Evolutionary conservation across 2,329 filamentous ascomycete species (phyloP), one percentile per base, ranked within the genome.

Genomic region (Cladophialophora immunda): DNA sequence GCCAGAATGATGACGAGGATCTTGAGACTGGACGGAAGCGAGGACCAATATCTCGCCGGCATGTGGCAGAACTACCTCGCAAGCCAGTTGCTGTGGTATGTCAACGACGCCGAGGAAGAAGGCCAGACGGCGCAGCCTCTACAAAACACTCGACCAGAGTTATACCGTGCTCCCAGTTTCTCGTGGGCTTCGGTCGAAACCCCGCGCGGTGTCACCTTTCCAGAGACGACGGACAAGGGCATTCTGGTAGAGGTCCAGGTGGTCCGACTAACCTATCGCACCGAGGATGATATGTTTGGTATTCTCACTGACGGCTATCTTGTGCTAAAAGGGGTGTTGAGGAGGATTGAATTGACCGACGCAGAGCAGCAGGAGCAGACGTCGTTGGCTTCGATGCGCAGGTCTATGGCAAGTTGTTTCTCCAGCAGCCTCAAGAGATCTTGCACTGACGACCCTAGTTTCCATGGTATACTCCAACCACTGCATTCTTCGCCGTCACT

Each of bases 131-230:
- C 29, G 32, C 38, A 52, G 22, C 64, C 64, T 2, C 41, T 58
- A 8, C 38, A 54, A 25, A 61, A 60, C 61, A 64, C 61, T 15
- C 22, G 61, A 15, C 65, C 65, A 17, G 45, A 27, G 29, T 17
- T 25, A 8, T 68, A 67, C 27, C 53, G 64, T 30, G 66, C 66
- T 13, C 66, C 66, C 17, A 30, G n/a, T 2, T 67, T 36, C 13
- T 63, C 53, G 7, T 68, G 66, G 66, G 66, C 64, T 9, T 63
- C 64, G 11, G 50, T 68, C 13, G 66, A 66, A 36, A 66, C 58
- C 3, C 7, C 47, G 3, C 38, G 65, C 9, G 53, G 60, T 25
- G 53, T 64, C 32, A 64, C 60, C 9, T 58, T 64, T 19, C 25
- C 60, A 36, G 60, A 67, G 58, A 58, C 52, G 6, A 67, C 34